Base-by-base conservation (phyloP, 2,329 filamentous ascomycete species). In the Venturia pyrina region DNA sequence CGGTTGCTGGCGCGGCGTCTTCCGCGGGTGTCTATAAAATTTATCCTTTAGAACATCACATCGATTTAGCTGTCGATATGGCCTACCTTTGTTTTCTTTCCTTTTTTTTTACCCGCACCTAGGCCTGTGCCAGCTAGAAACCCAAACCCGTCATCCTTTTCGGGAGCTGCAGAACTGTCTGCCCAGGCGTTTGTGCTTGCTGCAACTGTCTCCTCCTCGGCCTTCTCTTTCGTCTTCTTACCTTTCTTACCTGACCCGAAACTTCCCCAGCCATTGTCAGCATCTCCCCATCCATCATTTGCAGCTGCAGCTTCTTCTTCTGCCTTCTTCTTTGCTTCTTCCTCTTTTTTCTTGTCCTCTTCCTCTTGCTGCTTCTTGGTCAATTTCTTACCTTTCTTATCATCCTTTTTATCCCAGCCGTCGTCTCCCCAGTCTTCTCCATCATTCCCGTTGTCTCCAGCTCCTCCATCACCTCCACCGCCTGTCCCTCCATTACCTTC, bases 61-160 rank as follows among this genome's bases (percentile, higher is more conserved):
- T 19, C n/a, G 34, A 34, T 13, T 10, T 59, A 7, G 44, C n/a
- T 3, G 15, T 59, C 67, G 13, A 68, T 65, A 56, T 75, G 71
- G 28, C 37, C 37, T 74, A 85, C 82, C 75, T 83, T 84, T 68
- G 75, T 76, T 69, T 83, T 84, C 62, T 69, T 62, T 19, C 43
- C 57, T 69, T 79, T 80, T 69, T 78, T 78, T 73, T 85, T 85
- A 73, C 86, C 86, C 72, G 85, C 85, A 67, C 78, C 48, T 13
- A 50, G 46, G 21, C 46, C 46, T 11, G 46, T 50, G 10, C 46
- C 72, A 8, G 79, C 71, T 11, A 76, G 73, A 70, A 83, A 83
- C 19, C 76, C 77, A 41, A 75, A 80, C 81, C 82, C 87, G 1
- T 76, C 74, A 15, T 74, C 70, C 24, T 70, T 69, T 46, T 72